Evolutionary conservation across 2,329 filamentous ascomycete genomes (phyloP).

Genomic region (Sordariomycetes sp.): DNA sequence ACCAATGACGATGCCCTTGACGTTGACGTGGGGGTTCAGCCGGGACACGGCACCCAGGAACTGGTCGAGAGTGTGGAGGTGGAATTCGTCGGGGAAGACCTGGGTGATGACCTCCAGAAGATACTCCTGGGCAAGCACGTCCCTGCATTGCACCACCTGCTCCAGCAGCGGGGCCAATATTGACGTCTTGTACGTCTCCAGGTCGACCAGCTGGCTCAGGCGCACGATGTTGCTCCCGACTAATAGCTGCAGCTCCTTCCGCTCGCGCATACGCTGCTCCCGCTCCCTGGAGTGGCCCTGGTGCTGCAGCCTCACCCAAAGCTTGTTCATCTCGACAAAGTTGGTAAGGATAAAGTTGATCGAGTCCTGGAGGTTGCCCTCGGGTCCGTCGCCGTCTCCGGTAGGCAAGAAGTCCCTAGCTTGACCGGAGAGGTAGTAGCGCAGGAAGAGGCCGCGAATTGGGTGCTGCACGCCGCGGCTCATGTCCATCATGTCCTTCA

Average conservation of each 20-base stretch:
- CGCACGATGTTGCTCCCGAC: slow-evolving; percentile 95
- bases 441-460: slow-evolving; percentile 84
- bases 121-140: slow-evolving; percentile 95
- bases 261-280: slow-evolving; percentile 85
- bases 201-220: slow-evolving; percentile 87
- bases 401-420: slow-evolving; percentile 80
- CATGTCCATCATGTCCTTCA: slow-evolving; percentile 99
- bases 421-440: slow-evolving; percentile 94
- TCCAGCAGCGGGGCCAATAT: slow-evolving; percentile 85
- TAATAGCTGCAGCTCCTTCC: slow-evolving; percentile 87
- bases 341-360: slow-evolving; percentile 98
- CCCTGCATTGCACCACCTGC: slow-evolving; percentile 94
- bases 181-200: slow-evolving; percentile 84
- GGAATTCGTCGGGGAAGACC: slow-evolving; percentile 97
- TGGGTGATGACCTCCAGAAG: slow-evolving; percentile 96
- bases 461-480: slow-evolving; percentile 95
- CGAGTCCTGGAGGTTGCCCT: slow-evolving; percentile 92
- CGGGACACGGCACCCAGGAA: slow-evolving; percentile 88
- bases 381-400: slow-evolving; percentile 76
- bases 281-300: slow-evolving; percentile 93
- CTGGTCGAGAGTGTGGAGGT: slow-evolving; percentile 91
- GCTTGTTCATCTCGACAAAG: slow-evolving; percentile 99
- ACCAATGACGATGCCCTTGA: slow-evolving; percentile 96
- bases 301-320: slow-evolving; percentile 95
- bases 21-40: slow-evolving; percentile 90